phyloP scores from a whole-genome alignment of 2,329 filamentous ascomycete species.

The Fusarium sp. region DNA sequence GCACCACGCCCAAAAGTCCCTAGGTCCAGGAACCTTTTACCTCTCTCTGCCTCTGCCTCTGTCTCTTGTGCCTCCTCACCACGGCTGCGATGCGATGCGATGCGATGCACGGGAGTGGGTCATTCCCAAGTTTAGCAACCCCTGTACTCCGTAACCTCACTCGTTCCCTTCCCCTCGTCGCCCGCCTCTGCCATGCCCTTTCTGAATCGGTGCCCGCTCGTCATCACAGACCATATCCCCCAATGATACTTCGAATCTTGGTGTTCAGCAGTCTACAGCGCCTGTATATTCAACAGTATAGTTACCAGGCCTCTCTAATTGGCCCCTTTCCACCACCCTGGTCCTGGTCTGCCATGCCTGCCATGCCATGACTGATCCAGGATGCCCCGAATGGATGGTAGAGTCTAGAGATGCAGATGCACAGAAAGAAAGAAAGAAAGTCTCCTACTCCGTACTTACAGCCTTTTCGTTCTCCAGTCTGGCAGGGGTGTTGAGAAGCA shows the following conservation, averaged over 20 bases:
- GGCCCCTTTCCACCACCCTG: slow-evolving; percentile 33
- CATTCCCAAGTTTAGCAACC: slow-evolving; percentile 24
- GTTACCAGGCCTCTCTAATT: slow-evolving; percentile 34
- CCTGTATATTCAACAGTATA: slow-evolving; percentile 28
- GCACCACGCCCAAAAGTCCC: slow-evolving; percentile 22
- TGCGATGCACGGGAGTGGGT: slow-evolving; percentile 22
- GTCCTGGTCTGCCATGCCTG: slow-evolving; percentile 30
- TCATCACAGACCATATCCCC: slow-evolving; percentile 36
- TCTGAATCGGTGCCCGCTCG: slow-evolving; percentile 36
- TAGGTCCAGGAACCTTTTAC: slow-evolving; percentile 4
- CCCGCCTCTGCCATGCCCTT: slow-evolving; percentile 16
- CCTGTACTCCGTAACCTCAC: slow-evolving; percentile 31
- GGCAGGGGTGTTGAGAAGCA: slow-evolving; percentile 31
- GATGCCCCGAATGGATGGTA: slow-evolving; percentile 39
- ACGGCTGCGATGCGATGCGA: slow-evolving; percentile 15
- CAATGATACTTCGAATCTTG: slow-evolving; percentile 37
- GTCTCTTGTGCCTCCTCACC: slow-evolving; percentile 20
- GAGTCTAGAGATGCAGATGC: slow-evolving; percentile 32
- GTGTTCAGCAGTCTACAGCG: slow-evolving; percentile 30
- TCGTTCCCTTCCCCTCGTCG: slow-evolving; percentile 14
- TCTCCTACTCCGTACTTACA: slow-evolving; percentile 7
- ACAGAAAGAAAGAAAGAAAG: slow-evolving; percentile 21
- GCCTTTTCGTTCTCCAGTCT: slow-evolving; percentile 15
- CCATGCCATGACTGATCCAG: slow-evolving; percentile 27
- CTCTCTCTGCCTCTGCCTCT: background rate